Evolutionary conservation across 2,329 filamentous ascomycete genomes (phyloP).

Genomic region (Plectosphaerella sp.): DNA sequence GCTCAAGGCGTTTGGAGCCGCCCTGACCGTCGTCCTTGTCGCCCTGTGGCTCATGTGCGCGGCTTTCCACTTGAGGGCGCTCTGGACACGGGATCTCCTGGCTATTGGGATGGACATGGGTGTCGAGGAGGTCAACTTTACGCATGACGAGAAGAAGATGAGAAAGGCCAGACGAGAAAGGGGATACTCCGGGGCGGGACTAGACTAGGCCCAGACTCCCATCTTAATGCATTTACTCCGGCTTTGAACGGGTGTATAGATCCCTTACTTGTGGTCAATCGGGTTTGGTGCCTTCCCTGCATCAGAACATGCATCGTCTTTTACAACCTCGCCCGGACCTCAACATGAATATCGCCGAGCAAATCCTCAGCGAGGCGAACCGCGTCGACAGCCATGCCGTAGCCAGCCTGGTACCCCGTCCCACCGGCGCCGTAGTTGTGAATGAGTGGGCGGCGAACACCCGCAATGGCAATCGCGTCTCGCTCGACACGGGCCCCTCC

Average conservation of each 20-base stretch:
- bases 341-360: conserved; percentile 4
- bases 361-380: conserved; percentile 22
- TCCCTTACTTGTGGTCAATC: too few species aligned
- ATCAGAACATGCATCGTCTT: too few species aligned
- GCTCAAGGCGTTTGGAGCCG: conserved; percentile 42
- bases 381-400: conserved; percentile 32
- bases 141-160: conserved; percentile 12
- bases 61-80: conserved; percentile 34
- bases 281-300: too few species aligned
- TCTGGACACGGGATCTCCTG: conserved; percentile 40
- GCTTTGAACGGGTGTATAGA: too few species aligned
- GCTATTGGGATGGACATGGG: conserved; percentile 51
- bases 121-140: conserved; percentile 25
- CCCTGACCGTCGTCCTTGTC: conserved; percentile 44
- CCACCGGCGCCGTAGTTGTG: conserved; percentile 42
- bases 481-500: conserved; percentile 41
- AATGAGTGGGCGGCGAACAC: conserved; percentile 20
- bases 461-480: conserved; percentile 21
- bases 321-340: neutral
- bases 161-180: too few species aligned
- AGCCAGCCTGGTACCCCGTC: conserved; percentile 39
- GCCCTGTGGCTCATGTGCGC: conserved; percentile 46
- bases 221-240: too few species aligned
- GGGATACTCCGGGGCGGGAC: too few species aligned
- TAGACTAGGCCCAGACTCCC: too few species aligned